These are phyloP conservation scores for Aspergillus novoparasiticus DNA, from an alignment of 2,329 filamentous ascomycete species.

Conservation along the genomic window DNA sequence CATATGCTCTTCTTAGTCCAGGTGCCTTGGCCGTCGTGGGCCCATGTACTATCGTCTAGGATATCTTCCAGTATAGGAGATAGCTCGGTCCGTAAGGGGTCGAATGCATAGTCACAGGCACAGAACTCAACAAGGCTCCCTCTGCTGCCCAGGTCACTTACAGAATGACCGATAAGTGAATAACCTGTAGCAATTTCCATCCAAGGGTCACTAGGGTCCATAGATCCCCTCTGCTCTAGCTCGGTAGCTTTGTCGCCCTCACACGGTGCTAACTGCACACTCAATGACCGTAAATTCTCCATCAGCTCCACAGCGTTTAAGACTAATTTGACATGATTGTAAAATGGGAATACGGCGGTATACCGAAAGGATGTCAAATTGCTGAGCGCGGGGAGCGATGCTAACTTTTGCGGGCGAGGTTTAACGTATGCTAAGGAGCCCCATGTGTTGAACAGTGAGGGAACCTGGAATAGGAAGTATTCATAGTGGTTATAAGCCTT, in stretches of 20 bases:
- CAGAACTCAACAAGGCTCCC: conserved; percentile 29
- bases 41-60: conserved; percentile 30
- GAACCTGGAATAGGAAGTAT: conserved; percentile 67
- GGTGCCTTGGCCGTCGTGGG: conserved; percentile 31
- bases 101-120: conserved; percentile 35
- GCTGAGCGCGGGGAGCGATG: conserved; percentile 50
- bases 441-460: conserved; percentile 59
- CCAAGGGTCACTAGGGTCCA: conserved; percentile 52
- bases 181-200: conserved; percentile 58
- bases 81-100: conserved; percentile 32
- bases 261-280: conserved; percentile 54
- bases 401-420: conserved; percentile 20
- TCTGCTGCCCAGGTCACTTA: conserved; percentile 28
- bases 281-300: conserved; percentile 56
- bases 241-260: conserved; percentile 39
- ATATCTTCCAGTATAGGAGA: conserved; percentile 26
- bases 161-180: conserved; percentile 45
- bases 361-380: conserved; percentile 53
- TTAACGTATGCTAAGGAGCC: conserved; percentile 37
- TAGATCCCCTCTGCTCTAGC: conserved; percentile 40
- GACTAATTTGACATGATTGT: conserved; percentile 58
- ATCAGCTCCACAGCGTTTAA: conserved; percentile 51
- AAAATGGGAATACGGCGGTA: conserved; percentile 68
- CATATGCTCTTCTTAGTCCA: conserved; percentile 26
- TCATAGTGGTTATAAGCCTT: conserved; percentile 71